These are phyloP conservation scores for Amanita jacksonii DNA, from an alignment of 768 basidiomycete genomes.

Conservation along the genomic window DNA sequence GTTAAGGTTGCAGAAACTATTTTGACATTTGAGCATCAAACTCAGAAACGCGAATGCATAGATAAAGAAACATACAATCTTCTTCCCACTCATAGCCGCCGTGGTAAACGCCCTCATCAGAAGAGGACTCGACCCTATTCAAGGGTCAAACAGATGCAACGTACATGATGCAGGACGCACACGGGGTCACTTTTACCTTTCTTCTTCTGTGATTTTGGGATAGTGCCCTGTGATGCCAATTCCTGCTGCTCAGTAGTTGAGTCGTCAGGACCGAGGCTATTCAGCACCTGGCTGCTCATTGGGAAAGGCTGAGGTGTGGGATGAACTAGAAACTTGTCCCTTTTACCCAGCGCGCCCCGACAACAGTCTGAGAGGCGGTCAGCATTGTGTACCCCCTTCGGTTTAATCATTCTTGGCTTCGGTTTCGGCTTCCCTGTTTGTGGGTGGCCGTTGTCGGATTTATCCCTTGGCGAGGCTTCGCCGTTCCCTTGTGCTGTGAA, in stretches of 20 bases:
- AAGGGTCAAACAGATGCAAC: background rate
- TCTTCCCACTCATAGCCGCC: slow-evolving; percentile 15
- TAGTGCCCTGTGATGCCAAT: background rate
- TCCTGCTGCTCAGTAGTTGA: slow-evolving; percentile 11
- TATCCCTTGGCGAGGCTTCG: slow-evolving; percentile 6
- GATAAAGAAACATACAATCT: slow-evolving; percentile 25
- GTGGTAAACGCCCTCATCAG: background rate
- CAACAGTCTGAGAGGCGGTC: background rate
- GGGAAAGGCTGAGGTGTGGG: slow-evolving; percentile 20
- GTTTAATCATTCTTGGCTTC: slow-evolving; percentile 4
- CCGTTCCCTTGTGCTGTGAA: background rate
- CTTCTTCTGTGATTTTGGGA: background rate
- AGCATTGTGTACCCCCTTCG: background rate
- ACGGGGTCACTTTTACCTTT: background rate
- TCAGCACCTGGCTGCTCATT: slow-evolving; percentile 37
- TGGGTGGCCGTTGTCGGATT: no score
- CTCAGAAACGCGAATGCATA: background rate
- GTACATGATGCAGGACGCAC: background rate
- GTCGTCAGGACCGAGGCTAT: slow-evolving; percentile 20
- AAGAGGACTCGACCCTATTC: slow-evolving; percentile 1
- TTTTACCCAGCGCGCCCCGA: slow-evolving; percentile 1
- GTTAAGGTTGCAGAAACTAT: slow-evolving; percentile 42
- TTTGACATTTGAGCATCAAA: slow-evolving; percentile 1
- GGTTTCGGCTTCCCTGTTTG: background rate
- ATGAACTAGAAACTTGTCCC: slow-evolving; percentile 8